A percentile compares a stretch with the other conserved stretches of the same genome.
Conservation (phyloP, 1,284 basidiomycete species). For the Cutaneotrichosporon sp. region DNA sequence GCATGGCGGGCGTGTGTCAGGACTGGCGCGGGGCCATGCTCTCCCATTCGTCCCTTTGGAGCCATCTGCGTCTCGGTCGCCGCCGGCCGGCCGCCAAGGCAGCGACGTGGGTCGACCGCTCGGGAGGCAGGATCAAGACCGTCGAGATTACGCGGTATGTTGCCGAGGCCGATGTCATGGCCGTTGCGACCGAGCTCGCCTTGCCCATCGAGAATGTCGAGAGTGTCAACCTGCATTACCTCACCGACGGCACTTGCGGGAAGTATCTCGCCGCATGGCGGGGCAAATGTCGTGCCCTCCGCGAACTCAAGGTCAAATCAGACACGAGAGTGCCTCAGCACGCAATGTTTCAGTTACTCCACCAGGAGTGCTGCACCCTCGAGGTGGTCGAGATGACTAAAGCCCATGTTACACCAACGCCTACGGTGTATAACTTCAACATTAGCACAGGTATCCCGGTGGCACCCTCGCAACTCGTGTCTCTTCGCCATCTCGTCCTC, state of each 20-base stretch:
- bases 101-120: conserved; percentile 27
- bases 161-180: not conserved
- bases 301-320: not conserved
- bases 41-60: conserved; percentile 30
- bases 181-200: conserved; percentile 1
- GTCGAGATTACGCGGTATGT: not conserved
- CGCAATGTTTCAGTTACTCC: not conserved
- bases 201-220: conserved; percentile 9
- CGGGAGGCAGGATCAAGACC: conserved; percentile 13
- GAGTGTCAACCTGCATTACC: conserved; percentile 3
- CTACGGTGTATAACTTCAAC: not conserved
- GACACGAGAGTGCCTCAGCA: not conserved
- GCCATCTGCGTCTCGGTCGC: conserved; percentile 26
- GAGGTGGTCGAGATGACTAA: not conserved
- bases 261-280: not conserved
- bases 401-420: not conserved
- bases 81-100: conserved; percentile 28
- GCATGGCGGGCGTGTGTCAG: conserved; percentile 37
- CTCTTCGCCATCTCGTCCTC: not conserved
- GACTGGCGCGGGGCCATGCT: conserved; percentile 34
- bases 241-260: not conserved
- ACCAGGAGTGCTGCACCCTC: not conserved
- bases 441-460: not conserved
- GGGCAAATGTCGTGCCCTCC: not conserved
- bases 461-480: not conserved